Base-by-base conservation (phyloP, 2,329 filamentous ascomycete genomes). In the Xylaria sp. region DNA sequence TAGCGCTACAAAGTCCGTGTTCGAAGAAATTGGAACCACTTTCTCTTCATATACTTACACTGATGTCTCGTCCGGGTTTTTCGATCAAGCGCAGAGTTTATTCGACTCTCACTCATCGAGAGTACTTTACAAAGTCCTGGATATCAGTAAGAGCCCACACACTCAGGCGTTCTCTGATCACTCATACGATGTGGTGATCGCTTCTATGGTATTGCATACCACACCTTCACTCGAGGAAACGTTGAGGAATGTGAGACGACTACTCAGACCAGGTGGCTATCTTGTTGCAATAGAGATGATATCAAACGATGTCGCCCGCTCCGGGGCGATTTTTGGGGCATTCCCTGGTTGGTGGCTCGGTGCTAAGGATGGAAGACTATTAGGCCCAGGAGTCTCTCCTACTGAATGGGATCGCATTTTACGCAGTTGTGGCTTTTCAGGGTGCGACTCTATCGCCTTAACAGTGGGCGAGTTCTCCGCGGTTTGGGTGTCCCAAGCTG, bases 231-330 rank as follows among this genome's bases (percentile, higher is more conserved):
- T 79, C 0, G 8, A n/a, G 0, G 3, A 72, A 54, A 78, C 72
- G 36, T 69, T 78, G 42, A 27, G 36, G 3, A 79, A 84, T 61
- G 71, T 79, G 0, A 78, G 82, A 0, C 69, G 68, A 0, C 70
- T 85, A 0, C 72, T 85, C 0, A 81, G 79, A 24, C 81, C 84
- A 0, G 83, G 81, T 1, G 85, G 85, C 0, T 80, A 82, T 45
- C 73, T 88, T 0, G 45, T 86, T 0, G 54, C 85, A 0, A 65
- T 82, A 4, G 85, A 87, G 66, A 69, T 82, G 1, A 77, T 74
- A 0, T 51, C 66, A 2, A 70, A 66, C 12, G 47, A 55, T 0
- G 24, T 21, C 3, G 48, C 72, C 32, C 61, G 73, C 0, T 54
- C 69, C 8, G 70, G 65, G 3, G 59, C 64, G n/a, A 66, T 75